Percentiles rank a stretch among this genome's conserved stretches.
Conservation (phyloP, 176 grass and related monocot genomes). For the Elymus sibiricus region DNA sequence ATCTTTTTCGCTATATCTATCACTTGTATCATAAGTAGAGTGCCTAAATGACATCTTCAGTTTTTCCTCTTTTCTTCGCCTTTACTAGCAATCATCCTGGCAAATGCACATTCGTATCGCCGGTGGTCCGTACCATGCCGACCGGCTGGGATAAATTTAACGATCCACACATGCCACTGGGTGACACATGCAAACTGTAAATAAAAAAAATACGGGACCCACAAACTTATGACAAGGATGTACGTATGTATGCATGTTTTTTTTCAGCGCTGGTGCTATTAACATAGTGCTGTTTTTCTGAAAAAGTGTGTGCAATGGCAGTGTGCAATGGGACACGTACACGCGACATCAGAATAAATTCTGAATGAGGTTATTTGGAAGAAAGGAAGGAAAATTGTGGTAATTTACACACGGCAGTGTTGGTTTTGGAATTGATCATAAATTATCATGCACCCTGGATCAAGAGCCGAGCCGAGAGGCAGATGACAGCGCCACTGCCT, state of each 20-base stretch:
- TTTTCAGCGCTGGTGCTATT: not conserved
- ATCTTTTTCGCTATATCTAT: not conserved
- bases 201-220: not conserved
- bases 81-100: not conserved
- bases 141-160: not conserved
- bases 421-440: not conserved
- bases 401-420: not conserved
- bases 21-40: not conserved
- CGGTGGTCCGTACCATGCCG: not conserved
- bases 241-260: not conserved
- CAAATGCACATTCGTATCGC: not conserved
- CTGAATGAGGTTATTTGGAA: not conserved
- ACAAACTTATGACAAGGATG: not conserved
- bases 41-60: not conserved
- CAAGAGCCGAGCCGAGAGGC: constrained; percentile 31
- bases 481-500: constrained; percentile 42
- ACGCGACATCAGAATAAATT: not conserved
- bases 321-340: not conserved
- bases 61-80: constrained; percentile 5
- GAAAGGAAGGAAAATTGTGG: not conserved
- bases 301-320: not conserved
- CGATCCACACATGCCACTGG: not conserved
- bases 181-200: not conserved
- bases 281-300: not conserved
- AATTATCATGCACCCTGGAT: not conserved